Evolutionary conservation across 2,329 filamentous ascomycete genomes (phyloP).

Genomic region (Colletotrichum filicis): DNA sequence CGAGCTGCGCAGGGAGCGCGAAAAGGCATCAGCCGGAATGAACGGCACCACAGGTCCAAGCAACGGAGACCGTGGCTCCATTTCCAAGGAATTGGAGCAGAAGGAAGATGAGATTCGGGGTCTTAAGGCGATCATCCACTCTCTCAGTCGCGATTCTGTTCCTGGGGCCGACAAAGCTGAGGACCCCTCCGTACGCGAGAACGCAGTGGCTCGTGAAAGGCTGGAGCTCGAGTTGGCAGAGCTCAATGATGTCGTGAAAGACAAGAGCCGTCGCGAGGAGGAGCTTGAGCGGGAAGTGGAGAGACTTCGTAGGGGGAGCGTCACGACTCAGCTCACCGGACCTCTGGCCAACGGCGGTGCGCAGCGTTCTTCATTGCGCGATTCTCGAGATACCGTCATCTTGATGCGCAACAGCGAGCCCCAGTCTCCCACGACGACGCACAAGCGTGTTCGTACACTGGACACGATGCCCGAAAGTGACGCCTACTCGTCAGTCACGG

Average conservation of each 20-base stretch:
- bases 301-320: constrained; percentile 62
- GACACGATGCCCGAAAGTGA: constrained; percentile 79
- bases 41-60: constrained; percentile 52
- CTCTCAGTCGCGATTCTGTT: constrained; percentile 82
- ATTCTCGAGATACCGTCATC: constrained; percentile 74
- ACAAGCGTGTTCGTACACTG: constrained; percentile 66
- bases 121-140: constrained; percentile 97
- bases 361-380: constrained; percentile 69
- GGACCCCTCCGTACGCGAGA: constrained; percentile 41
- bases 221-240: constrained; percentile 85
- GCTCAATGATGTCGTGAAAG: constrained; percentile 77
- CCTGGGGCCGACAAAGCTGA: constrained; percentile 49
- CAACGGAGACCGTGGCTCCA: constrained; percentile 56
- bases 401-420: constrained; percentile 63
- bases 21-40: constrained; percentile 76
- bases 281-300: constrained; percentile 88
- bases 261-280: constrained; percentile 79
- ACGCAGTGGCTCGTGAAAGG: constrained; percentile 72
- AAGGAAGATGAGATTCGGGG: constrained; percentile 98
- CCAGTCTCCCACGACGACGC: constrained; percentile 57
- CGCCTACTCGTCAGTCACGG: constrained; percentile 75
- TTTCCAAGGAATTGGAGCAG: constrained; percentile 84
- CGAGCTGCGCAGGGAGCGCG: constrained; percentile 87
- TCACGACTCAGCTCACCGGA: constrained; percentile 5
- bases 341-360: constrained; percentile 54